Evolutionary conservation across 495 filamentous ascomycete species (phyloP).

Genomic region (Acidiella bohemica): DNA sequence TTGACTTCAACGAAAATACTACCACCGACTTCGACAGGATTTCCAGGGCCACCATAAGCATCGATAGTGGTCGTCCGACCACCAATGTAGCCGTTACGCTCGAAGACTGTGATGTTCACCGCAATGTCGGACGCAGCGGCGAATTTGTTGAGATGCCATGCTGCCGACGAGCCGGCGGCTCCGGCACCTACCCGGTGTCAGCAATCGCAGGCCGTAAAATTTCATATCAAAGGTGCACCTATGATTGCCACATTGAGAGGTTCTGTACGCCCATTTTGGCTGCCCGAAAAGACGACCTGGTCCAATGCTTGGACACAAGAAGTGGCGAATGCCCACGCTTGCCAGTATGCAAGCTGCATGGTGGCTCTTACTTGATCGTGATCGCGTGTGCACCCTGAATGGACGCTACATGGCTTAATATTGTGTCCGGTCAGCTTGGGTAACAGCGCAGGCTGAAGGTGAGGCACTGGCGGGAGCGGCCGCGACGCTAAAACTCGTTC

Average conservation of each 20-base stretch:
- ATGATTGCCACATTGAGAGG: slow-evolving; percentile 11
- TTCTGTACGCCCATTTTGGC: too few relatives aligned
- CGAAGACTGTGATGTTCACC: slow-evolving; percentile 77
- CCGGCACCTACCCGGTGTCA: slow-evolving; percentile 55
- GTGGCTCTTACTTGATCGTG: too few relatives aligned
- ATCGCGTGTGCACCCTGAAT: too few relatives aligned
- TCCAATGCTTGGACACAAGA: too few relatives aligned
- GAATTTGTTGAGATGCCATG: slow-evolving; percentile 65
- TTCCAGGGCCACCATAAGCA: slow-evolving; percentile 51
- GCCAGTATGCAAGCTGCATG: too few relatives aligned
- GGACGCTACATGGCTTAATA: too few relatives aligned
- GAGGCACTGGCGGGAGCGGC: too few relatives aligned
- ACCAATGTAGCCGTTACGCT: slow-evolving; percentile 65
- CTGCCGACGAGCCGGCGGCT: slow-evolving; percentile 73
- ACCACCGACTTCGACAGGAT: slow-evolving; percentile 77
- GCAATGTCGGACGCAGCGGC: slow-evolving; percentile 37
- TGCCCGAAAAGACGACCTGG: too few relatives aligned
- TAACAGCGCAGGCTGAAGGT: too few relatives aligned
- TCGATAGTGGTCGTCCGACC: slow-evolving; percentile 84
- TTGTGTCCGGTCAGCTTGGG: too few relatives aligned
- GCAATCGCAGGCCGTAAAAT: not conserved
- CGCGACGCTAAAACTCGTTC: too few relatives aligned
- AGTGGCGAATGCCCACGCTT: too few relatives aligned
- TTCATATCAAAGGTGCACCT: not conserved
- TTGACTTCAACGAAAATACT: slow-evolving; percentile 88